Evolutionary conservation across 2,329 filamentous ascomycete genomes (phyloP), one percentile per base, ranked within the genome.

Genomic region (Verticillium klebahnii): DNA sequence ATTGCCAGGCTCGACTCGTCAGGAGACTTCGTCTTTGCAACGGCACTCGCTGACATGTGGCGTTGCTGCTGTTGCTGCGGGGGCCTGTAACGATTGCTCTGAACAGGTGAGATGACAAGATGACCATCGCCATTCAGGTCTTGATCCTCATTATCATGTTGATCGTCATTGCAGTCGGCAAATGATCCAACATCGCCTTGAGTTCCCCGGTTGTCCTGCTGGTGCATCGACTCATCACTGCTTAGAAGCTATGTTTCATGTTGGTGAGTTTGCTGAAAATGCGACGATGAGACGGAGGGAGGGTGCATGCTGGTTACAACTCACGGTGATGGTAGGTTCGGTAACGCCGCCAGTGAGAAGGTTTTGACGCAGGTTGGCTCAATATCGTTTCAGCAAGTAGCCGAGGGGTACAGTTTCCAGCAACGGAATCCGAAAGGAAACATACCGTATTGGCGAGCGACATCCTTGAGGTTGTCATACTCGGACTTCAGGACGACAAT

Each of bases 401-500:
- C 14, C 11, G 15, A 45, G 29, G 5, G 29, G 29, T 29, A 29
- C 5, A 29, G 5, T 29, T 29, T 29, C 29, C 29, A 29, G 29
- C 29, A 29, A 29, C 29, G 29, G 29, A 29, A 5, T 29, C 29
- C 5, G 29, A 29, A 29, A 29, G 29, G 5, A 29, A 29, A 29
- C 77, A 65, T 80, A 88, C 86, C 77, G 69, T 86, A 88, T 72
- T 87, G 80, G 63, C 75, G 78, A 58, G 80, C 77, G 60, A 68
- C 65, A 61, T 80, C 72, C 67, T 87, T 78, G 63, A 92, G 78
- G 57, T 72, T 73, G 58, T 88, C 81, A 73, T 92, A 85, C 69
- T 92, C 87, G 58, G 75, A 72, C 69, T 81, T 85, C 40, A 83
- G 76, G 60, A 92, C 82, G 61, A 79, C 82, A 56, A 90, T 77